Percentiles rank a stretch among this genome's conserved stretches.
Conservation (phyloP, 768 basidiomycete species). For the Suillus decipiens region DNA sequence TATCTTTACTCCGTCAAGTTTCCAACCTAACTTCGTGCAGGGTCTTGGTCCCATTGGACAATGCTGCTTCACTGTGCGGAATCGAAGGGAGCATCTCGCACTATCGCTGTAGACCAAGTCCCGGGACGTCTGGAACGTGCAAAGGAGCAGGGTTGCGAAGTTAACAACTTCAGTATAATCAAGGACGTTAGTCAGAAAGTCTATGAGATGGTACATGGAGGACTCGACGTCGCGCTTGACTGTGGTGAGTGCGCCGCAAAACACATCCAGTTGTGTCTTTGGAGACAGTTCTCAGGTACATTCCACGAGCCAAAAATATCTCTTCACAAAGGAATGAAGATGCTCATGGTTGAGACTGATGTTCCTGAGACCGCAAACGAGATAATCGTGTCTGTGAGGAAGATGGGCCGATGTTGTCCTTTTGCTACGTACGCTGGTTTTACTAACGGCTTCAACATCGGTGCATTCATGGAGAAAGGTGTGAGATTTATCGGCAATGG, state of each 20-base stretch:
- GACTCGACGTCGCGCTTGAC: constrained; percentile 65
- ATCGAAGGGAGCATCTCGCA: constrained; percentile 66
- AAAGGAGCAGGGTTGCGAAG: constrained; percentile 51
- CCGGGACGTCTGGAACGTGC: constrained; percentile 51
- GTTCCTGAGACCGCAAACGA: constrained; percentile 63
- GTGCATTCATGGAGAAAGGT: constrained; percentile 79
- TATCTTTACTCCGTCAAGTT: background rate
- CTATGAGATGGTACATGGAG: constrained; percentile 60
- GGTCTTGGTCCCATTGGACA: constrained; percentile 70
- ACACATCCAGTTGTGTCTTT: constrained; percentile 4
- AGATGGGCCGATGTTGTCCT: constrained; percentile 61
- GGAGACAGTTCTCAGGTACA: constrained; percentile 36
- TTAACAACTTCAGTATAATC: constrained; percentile 55
- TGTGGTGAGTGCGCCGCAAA: constrained; percentile 36
- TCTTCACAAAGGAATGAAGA: constrained; percentile 67
- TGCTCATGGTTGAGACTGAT: constrained; percentile 76
- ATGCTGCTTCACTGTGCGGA: constrained; percentile 59
- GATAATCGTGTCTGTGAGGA: constrained; percentile 48
- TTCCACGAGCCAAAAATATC: constrained; percentile 73
- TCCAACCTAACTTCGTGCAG: constrained; percentile 27
- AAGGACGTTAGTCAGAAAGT: constrained; percentile 52
- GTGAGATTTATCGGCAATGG: constrained; percentile 71
- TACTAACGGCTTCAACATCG: constrained; percentile 69
- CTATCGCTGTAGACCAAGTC: constrained; percentile 72
- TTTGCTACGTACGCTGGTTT: constrained; percentile 71